Evolutionary conservation across 768 basidiomycete species (phyloP).

Genomic region (Termitomyces heimii): DNA sequence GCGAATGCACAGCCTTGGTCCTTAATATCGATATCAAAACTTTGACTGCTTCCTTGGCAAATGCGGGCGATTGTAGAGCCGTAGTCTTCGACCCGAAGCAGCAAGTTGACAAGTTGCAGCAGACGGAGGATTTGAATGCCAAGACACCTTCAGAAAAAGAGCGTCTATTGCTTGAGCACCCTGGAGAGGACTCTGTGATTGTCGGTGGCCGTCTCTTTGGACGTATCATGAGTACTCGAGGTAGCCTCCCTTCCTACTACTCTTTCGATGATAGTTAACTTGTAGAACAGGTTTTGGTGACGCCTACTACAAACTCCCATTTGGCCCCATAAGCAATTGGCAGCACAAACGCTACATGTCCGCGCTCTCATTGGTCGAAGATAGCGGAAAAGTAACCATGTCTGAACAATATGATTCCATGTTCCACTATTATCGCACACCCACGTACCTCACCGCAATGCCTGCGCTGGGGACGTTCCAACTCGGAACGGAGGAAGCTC

Average conservation of each 20-base stretch:
- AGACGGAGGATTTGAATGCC: conserved; percentile 29
- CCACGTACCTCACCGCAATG: conserved; percentile 49
- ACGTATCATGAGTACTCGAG: conserved; percentile 32
- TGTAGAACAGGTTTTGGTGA: conserved; percentile 27
- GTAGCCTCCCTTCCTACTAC: conserved; percentile 11
- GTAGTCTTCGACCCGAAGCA: conserved; percentile 1
- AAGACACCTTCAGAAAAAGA: conserved; percentile 25
- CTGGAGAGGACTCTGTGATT: conserved; percentile 25
- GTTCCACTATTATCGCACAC: conserved; percentile 47
- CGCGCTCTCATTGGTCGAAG: conserved; percentile 25
- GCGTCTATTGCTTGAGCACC: conserved; percentile 26
- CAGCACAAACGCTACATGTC: conserved; percentile 28
- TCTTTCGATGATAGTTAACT: not conserved
- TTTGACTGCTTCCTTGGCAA: conserved; percentile 21
- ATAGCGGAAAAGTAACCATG: conserved; percentile 26
- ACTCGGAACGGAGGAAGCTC: not conserved
- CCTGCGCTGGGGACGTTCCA: conserved; percentile 38
- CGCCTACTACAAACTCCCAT: conserved; percentile 31
- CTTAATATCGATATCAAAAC: conserved; percentile 23
- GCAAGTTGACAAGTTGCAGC: conserved; percentile 5
- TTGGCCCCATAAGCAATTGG: conserved; percentile 21
- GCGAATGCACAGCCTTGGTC: conserved; percentile 30
- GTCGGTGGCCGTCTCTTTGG: conserved; percentile 30
- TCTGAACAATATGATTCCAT: conserved; percentile 26
- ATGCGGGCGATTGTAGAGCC: conserved; percentile 22